Percentiles rank a stretch among this genome's conserved stretches.
Conservation (phyloP, 257 asterid species). For the Solanum paucissectum region DNA sequence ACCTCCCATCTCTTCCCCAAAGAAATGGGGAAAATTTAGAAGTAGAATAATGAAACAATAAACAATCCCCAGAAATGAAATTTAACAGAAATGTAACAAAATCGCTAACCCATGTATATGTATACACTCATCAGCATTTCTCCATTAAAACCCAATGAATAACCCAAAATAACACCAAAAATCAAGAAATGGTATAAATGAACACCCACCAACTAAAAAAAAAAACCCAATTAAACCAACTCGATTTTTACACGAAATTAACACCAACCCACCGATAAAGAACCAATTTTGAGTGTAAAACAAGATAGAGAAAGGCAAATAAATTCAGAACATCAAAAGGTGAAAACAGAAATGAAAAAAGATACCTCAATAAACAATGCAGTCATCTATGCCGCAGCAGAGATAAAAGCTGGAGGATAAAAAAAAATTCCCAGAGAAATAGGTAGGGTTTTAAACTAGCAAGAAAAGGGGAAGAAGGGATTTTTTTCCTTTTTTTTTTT, state of each 20-base stretch:
- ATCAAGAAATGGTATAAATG: not conserved
- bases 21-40: not conserved
- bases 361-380: not conserved
- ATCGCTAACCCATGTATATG: not conserved
- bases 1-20: not conserved
- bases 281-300: not conserved
- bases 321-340: not conserved
- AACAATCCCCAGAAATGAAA: not conserved
- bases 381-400: not conserved
- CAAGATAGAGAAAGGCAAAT: not conserved
- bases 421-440: not conserved
- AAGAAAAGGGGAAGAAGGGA: not conserved
- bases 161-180: not conserved
- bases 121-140: not conserved
- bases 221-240: not conserved
- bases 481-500: not conserved
- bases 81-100: not conserved
- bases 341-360: not conserved
- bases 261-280: not conserved
- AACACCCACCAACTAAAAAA: not conserved
- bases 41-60: not conserved
- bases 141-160: not conserved
- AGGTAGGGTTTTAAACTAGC: not conserved
- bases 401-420: not conserved
- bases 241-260: not conserved